These are phyloP conservation scores for Passiflora organensis DNA, from an alignment of 345 rosid species.

Conservation along the genomic window DNA sequence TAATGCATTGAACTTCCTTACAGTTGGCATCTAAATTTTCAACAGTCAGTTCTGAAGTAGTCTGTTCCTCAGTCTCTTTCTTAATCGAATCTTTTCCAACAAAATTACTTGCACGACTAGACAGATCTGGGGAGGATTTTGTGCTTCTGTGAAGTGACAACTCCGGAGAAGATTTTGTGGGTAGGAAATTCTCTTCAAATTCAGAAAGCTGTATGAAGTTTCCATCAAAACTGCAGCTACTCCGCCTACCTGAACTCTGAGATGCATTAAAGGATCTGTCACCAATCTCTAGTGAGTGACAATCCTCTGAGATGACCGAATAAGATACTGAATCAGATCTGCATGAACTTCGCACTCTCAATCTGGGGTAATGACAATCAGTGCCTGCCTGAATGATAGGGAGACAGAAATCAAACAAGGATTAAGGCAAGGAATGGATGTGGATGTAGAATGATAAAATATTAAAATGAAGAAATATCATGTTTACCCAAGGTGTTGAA, in stretches of 20 bases:
- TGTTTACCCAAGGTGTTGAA: constrained; percentile 30
- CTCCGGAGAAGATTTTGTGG: constrained; percentile 24
- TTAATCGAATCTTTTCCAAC: constrained; percentile 21
- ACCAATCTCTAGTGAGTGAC: constrained; percentile 24
- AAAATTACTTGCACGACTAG: constrained; percentile 26
- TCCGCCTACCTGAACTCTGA: constrained; percentile 50
- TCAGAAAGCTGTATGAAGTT: constrained; percentile 47
- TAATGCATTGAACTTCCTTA: constrained; percentile 59
- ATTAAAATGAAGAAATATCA: not conserved
- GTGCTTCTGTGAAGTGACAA: not conserved
- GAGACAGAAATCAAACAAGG: constrained; percentile 9
- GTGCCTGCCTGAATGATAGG: constrained; percentile 36
- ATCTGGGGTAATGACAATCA: constrained; percentile 56
- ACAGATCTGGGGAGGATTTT: constrained; percentile 27
- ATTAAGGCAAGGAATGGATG: not conserved
- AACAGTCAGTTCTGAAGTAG: constrained; percentile 26
- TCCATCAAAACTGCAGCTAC: constrained; percentile 47
- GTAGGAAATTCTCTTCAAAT: constrained; percentile 37
- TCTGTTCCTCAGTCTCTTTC: constrained; percentile 36
- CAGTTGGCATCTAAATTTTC: constrained; percentile 38
- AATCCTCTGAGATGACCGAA: constrained; percentile 35
- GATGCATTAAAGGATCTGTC: constrained; percentile 38
- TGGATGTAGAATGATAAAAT: constrained; percentile 2
- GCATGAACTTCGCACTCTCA: constrained; percentile 62
- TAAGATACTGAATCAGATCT: constrained; percentile 40